Evolutionary conservation across 331 rosid species (phyloP), one percentile per base, ranked within the genome.

Genomic region (Malus hybrid): DNA sequence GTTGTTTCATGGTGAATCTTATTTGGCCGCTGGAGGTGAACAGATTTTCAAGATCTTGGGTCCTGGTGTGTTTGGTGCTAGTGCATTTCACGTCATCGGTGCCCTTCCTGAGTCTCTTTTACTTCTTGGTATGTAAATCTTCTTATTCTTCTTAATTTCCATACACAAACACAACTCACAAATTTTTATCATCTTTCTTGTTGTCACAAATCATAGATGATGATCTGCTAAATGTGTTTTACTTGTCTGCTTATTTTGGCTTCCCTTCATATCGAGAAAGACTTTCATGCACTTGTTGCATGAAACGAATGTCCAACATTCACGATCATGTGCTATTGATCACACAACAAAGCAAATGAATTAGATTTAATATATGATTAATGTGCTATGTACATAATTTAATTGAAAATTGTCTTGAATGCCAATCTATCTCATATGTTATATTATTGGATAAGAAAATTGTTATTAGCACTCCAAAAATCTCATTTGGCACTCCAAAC

Each of bases 91-190:
- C 63, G 70, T 89, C 72, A 87, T 89, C 63, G 91, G 93, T 66
- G 91, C 91, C 39, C 88, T 89, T 74, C 93, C 93, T 0, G 93
- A 89, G 77, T 87, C 93, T 30, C 72, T 89, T 19, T 79, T 89
- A 72, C 88, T 89, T 75, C 72, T 89, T 73, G 93, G 93, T 87
- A 87, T 8, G 79, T 8, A 7, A 7, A 68, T 73, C 20, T 39
- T 36, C 44, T 36, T 36, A 36, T 36, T 36, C 44, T 36, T 36
- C 44, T 36, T 36, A 36, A 36, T 36, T 36, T 36, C 44, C 44
- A 0, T 36, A 8, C 44, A 29, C 67, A 10, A 60, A 8, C 44
- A 29, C 67, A 10, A 60, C 5, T 63, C 18, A 28, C 39, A 63
- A 63, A 7, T 63, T 63, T 13, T 19, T 29, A 14, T 12, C 67